phyloP scores from a whole-genome alignment of 257 asterid genomes.

The Solanum lignicaule region DNA sequence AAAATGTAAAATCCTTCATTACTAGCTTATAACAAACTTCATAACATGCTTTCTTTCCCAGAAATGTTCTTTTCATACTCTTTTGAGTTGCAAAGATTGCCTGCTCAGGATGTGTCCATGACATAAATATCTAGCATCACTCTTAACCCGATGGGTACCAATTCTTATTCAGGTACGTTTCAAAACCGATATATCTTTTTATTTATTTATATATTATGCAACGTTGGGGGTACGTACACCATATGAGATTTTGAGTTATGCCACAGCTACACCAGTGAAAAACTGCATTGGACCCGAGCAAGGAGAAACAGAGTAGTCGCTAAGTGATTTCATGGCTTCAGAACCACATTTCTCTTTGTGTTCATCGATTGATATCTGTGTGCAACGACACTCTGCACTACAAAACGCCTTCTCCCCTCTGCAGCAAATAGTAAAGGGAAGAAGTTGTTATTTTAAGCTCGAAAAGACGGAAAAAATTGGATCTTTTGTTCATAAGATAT shows the following conservation, averaged over 20 bases:
- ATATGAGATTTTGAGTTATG: slow-evolving; percentile 12
- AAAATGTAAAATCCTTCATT: not conserved
- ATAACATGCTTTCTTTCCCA: not conserved
- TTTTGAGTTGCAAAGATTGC: not conserved
- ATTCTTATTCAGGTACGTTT: not conserved
- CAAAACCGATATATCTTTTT: not conserved
- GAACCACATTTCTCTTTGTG: slow-evolving; percentile 30
- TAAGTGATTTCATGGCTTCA: slow-evolving; percentile 16
- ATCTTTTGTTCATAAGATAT: not conserved
- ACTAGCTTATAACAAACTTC: not conserved
- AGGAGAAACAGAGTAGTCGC: slow-evolving; percentile 44
- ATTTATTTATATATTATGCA: slow-evolving; percentile 4
- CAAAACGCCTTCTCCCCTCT: slow-evolving; percentile 60
- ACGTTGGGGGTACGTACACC: not conserved
- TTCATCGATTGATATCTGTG: slow-evolving; percentile 40
- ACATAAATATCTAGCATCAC: not conserved
- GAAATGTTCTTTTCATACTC: not conserved
- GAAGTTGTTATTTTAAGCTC: not conserved
- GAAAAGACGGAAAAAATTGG: not conserved
- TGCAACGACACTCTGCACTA: slow-evolving; percentile 45
- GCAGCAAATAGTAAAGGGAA: slow-evolving; percentile 15
- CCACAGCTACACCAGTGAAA: slow-evolving; percentile 50
- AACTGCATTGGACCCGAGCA: slow-evolving; percentile 43
- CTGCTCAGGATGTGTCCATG: not conserved
- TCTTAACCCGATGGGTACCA: not conserved